phyloP scores from a whole-genome alignment of 2,329 filamentous ascomycete genomes.

The Coniochaeta ligniaria region DNA sequence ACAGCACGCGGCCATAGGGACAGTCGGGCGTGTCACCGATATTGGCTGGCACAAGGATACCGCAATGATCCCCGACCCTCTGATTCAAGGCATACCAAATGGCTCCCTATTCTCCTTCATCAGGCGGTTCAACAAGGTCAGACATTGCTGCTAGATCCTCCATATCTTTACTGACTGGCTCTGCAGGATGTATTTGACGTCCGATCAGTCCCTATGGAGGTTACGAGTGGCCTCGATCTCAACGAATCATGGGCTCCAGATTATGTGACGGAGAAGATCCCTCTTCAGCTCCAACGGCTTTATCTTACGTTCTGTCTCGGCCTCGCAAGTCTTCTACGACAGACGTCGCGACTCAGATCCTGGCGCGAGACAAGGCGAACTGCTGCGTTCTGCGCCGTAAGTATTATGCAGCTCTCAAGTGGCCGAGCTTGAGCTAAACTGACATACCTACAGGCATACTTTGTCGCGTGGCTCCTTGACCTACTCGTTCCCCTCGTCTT shows the following conservation, averaged over 20 bases:
- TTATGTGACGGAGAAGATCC: neutral
- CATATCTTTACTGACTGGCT: neutral
- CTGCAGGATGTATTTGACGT: conserved; percentile 1
- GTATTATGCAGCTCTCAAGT: neutral
- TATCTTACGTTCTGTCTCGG: neutral
- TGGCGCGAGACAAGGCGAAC: neutral
- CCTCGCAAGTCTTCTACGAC: neutral
- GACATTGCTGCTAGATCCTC: neutral
- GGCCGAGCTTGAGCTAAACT: neutral
- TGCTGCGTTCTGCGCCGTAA: neutral
- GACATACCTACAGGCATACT: neutral
- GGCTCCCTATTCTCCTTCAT: neutral
- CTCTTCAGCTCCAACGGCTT: conserved; percentile 1
- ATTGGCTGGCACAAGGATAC: conserved; percentile 1
- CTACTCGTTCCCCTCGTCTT: neutral
- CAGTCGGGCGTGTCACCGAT: neutral
- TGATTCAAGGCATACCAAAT: neutral
- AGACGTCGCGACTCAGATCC: neutral
- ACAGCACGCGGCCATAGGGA: neutral
- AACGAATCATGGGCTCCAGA: conserved; percentile 1
- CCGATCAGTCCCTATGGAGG: neutral
- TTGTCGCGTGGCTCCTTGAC: neutral
- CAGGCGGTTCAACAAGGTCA: conserved; percentile 1
- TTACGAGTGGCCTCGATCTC: neutral
- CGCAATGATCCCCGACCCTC: neutral